Base-by-base conservation (phyloP, 257 asterid species). In the Leptodermis oblonga region DNA sequence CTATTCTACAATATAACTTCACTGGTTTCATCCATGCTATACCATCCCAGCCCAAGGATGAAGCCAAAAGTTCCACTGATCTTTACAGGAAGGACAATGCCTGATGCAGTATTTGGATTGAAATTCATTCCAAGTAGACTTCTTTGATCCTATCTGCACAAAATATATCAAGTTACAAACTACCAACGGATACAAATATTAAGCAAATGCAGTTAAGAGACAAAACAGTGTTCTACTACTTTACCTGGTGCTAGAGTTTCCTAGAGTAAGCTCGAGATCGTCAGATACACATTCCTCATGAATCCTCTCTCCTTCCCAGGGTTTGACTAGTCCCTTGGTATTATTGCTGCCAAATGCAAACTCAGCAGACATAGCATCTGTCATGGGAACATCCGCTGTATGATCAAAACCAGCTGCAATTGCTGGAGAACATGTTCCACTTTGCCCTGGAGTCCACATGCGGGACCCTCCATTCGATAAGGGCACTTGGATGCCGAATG, bases 221-320 rank as follows among this genome's bases (percentile, higher is more conserved):
- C 12, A 4, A 30, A 25, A 45, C 25, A 54, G 13, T 22, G 8
- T 36, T 34, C 6, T 31, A 25, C 42, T 17, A 36, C 41, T 36
- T 41, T 86, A 92, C 94, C 95, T 87, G 81, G 97, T 88, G 71
- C 70, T 82, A 48, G 96, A 79, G 82, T 86, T 91, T 72, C 99
- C 99, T 64, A 94, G 96, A 49, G 96, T 94, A 67, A 94, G 95
- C 85, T 89, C 96, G 26, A 94, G 99, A 67, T 94, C 99, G 75
- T 94, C 99, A 5, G 89, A 86, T 67, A 81, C 88, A 72, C 97
- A 90, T 68, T 93, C 99, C 45, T 93, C 99, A 22, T 93, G 99
- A 69, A 90, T 93, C 77, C 92, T 88, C 78, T 93, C 99, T 13
- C 97, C 99, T 86, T 90, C 96, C 99, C 99, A 93, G 17, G 99